phyloP scores from a whole-genome alignment of 306 rosid genomes.

The Lathyrus oleraceus region DNA sequence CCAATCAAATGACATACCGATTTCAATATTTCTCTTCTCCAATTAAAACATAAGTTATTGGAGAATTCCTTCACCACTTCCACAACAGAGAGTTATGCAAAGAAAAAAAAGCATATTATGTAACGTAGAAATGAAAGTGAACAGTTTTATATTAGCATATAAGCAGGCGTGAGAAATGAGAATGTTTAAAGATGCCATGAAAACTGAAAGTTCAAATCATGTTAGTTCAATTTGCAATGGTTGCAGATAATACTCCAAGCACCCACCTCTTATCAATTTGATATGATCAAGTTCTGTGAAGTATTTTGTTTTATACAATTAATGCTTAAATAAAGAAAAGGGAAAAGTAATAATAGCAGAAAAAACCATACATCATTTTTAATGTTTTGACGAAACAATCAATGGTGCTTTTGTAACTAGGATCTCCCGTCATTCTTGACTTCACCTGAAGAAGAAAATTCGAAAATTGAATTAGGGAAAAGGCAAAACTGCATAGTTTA shows the following conservation, averaged over 20 bases:
- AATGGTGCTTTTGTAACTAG: constrained; percentile 81
- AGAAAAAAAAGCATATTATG: neutral
- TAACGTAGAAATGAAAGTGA: neutral
- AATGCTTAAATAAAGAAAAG: neutral
- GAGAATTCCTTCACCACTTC: too few species aligned
- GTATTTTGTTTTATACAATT: neutral
- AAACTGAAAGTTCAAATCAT: constrained; percentile 7
- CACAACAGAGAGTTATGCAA: too few species aligned
- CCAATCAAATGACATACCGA: constrained; percentile 15
- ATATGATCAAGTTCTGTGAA: neutral
- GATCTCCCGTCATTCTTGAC: constrained; percentile 98
- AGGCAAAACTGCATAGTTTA: constrained; percentile 13
- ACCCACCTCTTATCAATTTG: neutral
- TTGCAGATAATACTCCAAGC: neutral
- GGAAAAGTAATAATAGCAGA: neutral
- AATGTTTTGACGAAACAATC: constrained; percentile 91
- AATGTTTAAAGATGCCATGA: constrained; percentile 7
- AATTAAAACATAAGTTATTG: too few species aligned
- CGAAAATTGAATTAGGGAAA: constrained; percentile 28
- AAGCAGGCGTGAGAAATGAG: neutral
- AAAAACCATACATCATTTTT: constrained; percentile 74
- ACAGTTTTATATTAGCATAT: neutral
- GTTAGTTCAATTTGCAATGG: neutral
- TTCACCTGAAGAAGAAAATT: constrained; percentile 63
- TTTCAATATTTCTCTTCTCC: too few species aligned